phyloP scores from a whole-genome alignment of 2,329 filamentous ascomycete species.

The Cordyceps pruinosa region DNA sequence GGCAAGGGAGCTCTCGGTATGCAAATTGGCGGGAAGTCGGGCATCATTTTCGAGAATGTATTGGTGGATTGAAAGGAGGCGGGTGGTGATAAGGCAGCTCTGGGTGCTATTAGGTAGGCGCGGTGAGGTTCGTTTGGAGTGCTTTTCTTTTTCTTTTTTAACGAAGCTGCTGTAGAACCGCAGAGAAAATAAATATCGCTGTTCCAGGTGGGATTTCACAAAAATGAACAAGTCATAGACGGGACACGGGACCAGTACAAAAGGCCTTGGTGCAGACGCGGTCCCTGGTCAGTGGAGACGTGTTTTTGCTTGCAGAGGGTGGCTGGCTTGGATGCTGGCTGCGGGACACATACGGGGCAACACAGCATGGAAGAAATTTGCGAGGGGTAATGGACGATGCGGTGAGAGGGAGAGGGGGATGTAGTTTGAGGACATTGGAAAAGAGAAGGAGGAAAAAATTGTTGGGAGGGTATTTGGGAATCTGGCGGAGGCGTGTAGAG shows the following conservation, averaged over 20 bases:
- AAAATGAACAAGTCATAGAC: slow-evolving; percentile 6
- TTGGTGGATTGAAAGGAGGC: background rate
- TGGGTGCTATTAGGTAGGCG: too few relatives aligned
- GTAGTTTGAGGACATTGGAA: background rate
- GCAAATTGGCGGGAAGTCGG: background rate
- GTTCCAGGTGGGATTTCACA: background rate
- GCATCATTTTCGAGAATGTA: background rate
- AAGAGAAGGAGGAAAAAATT: too few relatives aligned
- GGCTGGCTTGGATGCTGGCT: background rate
- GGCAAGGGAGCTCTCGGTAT: background rate
- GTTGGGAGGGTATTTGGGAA: too few relatives aligned
- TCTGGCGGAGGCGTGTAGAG: too few relatives aligned
- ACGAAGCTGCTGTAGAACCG: background rate
- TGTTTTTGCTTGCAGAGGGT: slow-evolving; percentile 9
- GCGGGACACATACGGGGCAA: background rate
- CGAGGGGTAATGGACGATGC: background rate
- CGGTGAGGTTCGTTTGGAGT: too few relatives aligned
- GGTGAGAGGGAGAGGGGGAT: background rate
- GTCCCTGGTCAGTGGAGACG: slow-evolving; percentile 13
- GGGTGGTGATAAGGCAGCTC: too few relatives aligned
- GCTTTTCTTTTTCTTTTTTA: background rate
- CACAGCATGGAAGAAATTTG: background rate
- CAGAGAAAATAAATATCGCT: background rate
- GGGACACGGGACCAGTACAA: background rate
- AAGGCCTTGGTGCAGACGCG: slow-evolving; percentile 7